Base-by-base conservation (phyloP, 495 filamentous ascomycete species). In the Cetradonia linearis region DNA sequence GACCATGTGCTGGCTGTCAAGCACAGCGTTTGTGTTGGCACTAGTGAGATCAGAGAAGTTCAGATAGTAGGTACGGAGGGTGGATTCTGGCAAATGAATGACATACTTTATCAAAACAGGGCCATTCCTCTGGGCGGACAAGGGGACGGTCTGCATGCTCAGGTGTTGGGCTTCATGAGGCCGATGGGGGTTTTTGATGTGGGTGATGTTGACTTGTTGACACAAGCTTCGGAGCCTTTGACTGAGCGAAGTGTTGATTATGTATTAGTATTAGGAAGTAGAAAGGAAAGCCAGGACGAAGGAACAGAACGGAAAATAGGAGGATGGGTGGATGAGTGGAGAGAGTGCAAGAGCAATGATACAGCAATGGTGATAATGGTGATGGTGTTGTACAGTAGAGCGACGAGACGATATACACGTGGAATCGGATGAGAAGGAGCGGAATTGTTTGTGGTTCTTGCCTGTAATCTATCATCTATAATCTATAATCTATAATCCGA, bases 1-100 rank as follows among this genome's bases (percentile, higher is more conserved):
- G 27, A 56, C 49, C 63, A 65, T 65, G 30, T 31, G 28, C 25
- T 53, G 34, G 47, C 58, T 14, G 28, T 53, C 25, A 10, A 50
- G 47, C 27, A 38, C 44, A 27, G 36, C 48, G 34, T 16, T 16
- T 23, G 47, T 20, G 11, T 36, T 60, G 31, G 58, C 36, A 38
- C 58, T 60, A 36, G 25, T n/a, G 28, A 42, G 11, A 34, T 61
- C 28, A 64, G 54, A 34, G 33, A 53, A 27, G 36, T 20, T 40
- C 16, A 33, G 23, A 54, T 23, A 13, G 27, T 33, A 9, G 7
- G 20, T 14, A 31, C n/a, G n/a, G n/a, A n/a, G 13, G 3, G 23
- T 50, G 2, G 16, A 40, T 36, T 16, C 8, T 14, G 47, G 34
- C 34, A 23, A 18, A 54, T 1, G 0, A 10, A 23, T 11, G 28